Conservation (phyloP, 163 green algal genomes). For the Chlorella variabilis region DNA sequence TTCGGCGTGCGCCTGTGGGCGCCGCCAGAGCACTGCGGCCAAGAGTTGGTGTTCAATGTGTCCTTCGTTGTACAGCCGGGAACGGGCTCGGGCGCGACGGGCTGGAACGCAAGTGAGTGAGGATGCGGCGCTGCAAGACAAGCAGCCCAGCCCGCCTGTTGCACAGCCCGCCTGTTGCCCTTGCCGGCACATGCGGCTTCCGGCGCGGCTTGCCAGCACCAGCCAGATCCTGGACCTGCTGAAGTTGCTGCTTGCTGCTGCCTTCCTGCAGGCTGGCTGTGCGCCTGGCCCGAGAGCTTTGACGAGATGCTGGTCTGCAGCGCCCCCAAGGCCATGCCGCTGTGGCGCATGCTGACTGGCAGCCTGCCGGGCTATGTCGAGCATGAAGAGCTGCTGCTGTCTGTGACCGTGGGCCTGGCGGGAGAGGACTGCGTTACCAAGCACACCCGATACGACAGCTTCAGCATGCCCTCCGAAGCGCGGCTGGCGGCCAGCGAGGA, state of each 20-base stretch:
- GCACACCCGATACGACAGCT: no score
- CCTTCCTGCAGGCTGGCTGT: neutral
- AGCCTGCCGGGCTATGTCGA: neutral
- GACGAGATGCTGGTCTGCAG: slow-evolving; percentile 1
- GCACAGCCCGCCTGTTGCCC: no score
- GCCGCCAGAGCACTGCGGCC: neutral
- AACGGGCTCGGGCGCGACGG: no score
- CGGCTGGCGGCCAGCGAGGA: no score
- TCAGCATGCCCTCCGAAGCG: no score
- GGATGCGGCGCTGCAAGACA: neutral
- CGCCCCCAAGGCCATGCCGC: neutral
- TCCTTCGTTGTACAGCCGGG: no score
- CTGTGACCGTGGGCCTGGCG: neutral
- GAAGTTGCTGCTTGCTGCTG: neutral
- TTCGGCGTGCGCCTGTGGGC: neutral
- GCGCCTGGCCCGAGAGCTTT: neutral
- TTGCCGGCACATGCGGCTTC: no score
- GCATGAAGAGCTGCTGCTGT: neutral
- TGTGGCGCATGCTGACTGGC: neutral
- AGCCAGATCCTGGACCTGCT: no score
- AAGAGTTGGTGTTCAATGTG: no score
- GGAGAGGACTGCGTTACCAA: no score
- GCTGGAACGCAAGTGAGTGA: neutral
- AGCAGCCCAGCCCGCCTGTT: neutral
- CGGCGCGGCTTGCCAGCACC: no score